phyloP scores from a whole-genome alignment of 148 eudicot genomes.

The Amaranthus hypochondriacus region DNA sequence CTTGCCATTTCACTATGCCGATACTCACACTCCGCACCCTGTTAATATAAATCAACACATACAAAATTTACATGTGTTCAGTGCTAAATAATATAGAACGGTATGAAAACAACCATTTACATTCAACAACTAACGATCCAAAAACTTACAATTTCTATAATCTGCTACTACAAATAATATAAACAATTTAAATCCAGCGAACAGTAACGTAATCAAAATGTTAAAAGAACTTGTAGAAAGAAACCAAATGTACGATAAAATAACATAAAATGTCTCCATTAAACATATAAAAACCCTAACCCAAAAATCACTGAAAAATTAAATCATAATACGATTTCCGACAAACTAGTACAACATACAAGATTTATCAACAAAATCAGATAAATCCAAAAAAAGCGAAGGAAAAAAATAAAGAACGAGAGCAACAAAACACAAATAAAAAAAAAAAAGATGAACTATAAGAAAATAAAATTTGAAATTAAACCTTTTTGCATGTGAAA shows the following conservation, averaged over 20 bases:
- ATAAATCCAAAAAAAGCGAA: neutral
- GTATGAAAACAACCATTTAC: neutral
- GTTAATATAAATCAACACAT: conserved; percentile 3
- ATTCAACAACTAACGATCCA: neutral
- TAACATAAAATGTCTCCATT: neutral
- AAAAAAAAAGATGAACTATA: neutral
- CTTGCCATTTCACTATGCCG: conserved; percentile 73
- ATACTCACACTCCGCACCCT: conserved; percentile 77
- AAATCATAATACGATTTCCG: neutral
- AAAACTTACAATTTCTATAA: neutral
- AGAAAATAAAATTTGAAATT: neutral
- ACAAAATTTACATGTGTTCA: neutral
- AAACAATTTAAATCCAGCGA: neutral
- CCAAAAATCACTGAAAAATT: conserved; percentile 10
- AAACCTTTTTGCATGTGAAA: conserved; percentile 76
- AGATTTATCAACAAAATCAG: neutral
- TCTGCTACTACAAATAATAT: neutral
- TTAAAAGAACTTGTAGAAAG: conserved; percentile 1
- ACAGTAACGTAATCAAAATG: neutral
- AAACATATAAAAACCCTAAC: conserved; percentile 2
- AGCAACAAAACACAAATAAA: neutral
- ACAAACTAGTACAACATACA: neutral
- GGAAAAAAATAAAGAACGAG: neutral
- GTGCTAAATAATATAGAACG: neutral
- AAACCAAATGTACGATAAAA: neutral